These are phyloP conservation scores for Lotmaria passim DNA, from an alignment of 208 protist genomes.

Conservation along the genomic window DNA sequence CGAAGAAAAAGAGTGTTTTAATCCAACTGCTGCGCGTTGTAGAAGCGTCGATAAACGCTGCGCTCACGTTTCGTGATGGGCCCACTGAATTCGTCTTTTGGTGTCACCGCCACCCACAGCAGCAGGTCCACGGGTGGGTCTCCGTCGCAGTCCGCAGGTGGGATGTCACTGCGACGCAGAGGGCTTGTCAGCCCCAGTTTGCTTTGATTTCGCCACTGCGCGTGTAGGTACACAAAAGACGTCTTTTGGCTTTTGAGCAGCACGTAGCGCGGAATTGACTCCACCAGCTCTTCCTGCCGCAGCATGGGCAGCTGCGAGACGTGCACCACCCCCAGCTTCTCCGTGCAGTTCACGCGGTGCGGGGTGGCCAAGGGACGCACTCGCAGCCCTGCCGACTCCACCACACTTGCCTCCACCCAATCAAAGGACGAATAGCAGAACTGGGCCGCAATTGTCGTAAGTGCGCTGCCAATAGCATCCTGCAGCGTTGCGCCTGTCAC, in stretches of 20 bases:
- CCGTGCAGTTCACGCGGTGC: constrained; percentile 43
- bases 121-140: constrained; percentile 36
- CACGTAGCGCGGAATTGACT: constrained; percentile 34
- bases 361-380: constrained; percentile 24
- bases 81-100: constrained; percentile 17
- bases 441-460: constrained; percentile 81
- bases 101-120: constrained; percentile 42
- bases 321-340: constrained; percentile 54
- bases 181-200: constrained; percentile 20
- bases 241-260: constrained; percentile 44
- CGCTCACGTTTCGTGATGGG: constrained; percentile 23
- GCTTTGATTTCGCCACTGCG: constrained; percentile 35
- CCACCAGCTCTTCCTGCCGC: constrained; percentile 43
- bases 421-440: constrained; percentile 73
- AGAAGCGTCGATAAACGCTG: constrained; percentile 25
- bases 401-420: constrained; percentile 49
- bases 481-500: constrained; percentile 35
- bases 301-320: constrained; percentile 54
- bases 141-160: neutral
- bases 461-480: constrained; percentile 41
- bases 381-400: neutral
- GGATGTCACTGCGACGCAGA: constrained; percentile 28
- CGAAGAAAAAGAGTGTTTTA: neutral
- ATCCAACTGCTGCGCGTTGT: constrained; percentile 44
- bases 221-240: constrained; percentile 41